Conservation (phyloP, 805 yeast genomes). For the Debaryomyces tyrocola region DNA sequence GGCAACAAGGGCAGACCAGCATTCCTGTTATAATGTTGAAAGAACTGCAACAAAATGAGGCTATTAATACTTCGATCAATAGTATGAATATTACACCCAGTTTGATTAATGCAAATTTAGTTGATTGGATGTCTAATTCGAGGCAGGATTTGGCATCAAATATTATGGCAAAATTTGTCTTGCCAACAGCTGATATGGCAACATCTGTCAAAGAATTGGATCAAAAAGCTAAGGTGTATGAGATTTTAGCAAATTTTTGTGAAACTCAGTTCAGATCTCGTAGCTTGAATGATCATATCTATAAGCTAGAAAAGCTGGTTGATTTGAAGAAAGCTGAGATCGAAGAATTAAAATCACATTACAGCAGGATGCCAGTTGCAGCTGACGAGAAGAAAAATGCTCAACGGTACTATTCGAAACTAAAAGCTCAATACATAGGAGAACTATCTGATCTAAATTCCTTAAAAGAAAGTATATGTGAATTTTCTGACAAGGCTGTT, state of each 20-base stretch:
- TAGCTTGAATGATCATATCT: constrained; percentile 44
- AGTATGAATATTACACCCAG: constrained; percentile 17
- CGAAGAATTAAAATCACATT: constrained; percentile 46
- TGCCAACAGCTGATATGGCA: constrained; percentile 35
- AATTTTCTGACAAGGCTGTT: constrained; percentile 54
- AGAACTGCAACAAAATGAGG: constrained; percentile 11
- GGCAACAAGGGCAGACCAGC: constrained; percentile 60
- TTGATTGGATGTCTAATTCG: constrained; percentile 72
- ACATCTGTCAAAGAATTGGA: constrained; percentile 10
- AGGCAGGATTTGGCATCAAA: constrained; percentile 63
- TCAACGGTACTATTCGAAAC: constrained; percentile 48
- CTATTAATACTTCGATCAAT: constrained; percentile 14
- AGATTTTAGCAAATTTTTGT: constrained; percentile 71
- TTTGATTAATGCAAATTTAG: constrained; percentile 45
- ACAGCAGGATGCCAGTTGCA: constrained; percentile 38
- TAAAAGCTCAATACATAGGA: constrained; percentile 46
- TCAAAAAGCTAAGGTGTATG: constrained; percentile 48
- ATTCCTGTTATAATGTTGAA: constrained; percentile 58
- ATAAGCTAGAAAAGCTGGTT: constrained; percentile 40
- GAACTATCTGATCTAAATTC: constrained; percentile 49
- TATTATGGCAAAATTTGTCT: constrained; percentile 59
- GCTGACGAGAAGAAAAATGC: constrained; percentile 53
- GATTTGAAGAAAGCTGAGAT: constrained; percentile 46
- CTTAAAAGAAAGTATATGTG: constrained; percentile 35
- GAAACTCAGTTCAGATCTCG: constrained; percentile 57